These are phyloP conservation scores for Apocynum venetum DNA, from an alignment of 257 asterid species.

Conservation along the genomic window DNA sequence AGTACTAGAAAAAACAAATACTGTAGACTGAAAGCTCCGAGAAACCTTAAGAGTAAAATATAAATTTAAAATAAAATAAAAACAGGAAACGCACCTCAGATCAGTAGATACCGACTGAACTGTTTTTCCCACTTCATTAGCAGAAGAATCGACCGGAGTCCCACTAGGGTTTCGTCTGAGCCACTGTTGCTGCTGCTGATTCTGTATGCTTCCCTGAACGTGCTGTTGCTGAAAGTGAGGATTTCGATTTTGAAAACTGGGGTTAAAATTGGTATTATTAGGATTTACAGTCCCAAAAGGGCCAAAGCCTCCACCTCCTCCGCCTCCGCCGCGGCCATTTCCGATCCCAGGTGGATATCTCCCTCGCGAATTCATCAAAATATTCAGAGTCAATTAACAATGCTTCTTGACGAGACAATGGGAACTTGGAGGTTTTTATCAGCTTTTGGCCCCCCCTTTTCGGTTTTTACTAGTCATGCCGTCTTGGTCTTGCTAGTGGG, in stretches of 20 bases:
- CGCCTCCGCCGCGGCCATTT: slow-evolving; percentile 26
- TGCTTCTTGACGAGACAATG: no score
- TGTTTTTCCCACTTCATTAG: slow-evolving; percentile 17
- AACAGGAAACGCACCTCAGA: slow-evolving; percentile 10
- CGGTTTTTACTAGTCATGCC: no score
- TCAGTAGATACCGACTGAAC: slow-evolving; percentile 16
- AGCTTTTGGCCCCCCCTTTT: no score
- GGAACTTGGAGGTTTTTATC: no score
- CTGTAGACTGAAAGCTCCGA: no score
- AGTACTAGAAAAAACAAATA: no score
- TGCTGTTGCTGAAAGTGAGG: slow-evolving; percentile 16
- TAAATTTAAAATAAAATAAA: no score
- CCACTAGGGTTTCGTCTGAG: slow-evolving; percentile 22
- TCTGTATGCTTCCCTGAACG: slow-evolving; percentile 12
- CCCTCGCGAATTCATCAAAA: slow-evolving; percentile 16
- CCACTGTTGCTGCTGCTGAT: slow-evolving; percentile 29
- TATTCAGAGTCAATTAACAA: no score
- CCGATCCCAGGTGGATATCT: slow-evolving; percentile 33
- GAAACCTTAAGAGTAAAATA: not conserved
- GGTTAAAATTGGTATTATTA: not conserved
- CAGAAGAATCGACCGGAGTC: slow-evolving; percentile 6
- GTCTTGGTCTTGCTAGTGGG: no score
- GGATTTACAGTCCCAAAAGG: not conserved
- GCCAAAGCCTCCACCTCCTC: not conserved
- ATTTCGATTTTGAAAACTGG: slow-evolving; percentile 15